Conservation (phyloP, 2,329 filamentous ascomycete species). For the Calonectria montana region DNA sequence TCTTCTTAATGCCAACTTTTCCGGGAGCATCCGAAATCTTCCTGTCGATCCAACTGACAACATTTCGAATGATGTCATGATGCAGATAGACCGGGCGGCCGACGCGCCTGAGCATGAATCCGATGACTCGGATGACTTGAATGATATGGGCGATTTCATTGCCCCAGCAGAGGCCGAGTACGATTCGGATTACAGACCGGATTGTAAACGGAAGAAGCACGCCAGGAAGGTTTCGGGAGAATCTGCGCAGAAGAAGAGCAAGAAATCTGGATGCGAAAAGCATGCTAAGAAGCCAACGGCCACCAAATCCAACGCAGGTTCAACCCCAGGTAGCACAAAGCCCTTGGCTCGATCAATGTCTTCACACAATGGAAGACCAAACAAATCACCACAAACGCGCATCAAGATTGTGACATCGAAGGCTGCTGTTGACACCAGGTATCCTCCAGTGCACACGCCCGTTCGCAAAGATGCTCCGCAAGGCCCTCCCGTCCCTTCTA, state of each 20-base stretch:
- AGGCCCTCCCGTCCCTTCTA: background rate
- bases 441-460: background rate
- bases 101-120: background rate
- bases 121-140: background rate
- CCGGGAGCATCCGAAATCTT: background rate
- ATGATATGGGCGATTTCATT: background rate
- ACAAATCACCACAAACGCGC: background rate
- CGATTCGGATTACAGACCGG: slow-evolving; percentile 31
- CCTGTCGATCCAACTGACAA: background rate
- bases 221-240: slow-evolving; percentile 1
- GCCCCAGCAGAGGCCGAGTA: slow-evolving; percentile 28
- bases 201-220: slow-evolving; percentile 16
- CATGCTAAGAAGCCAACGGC: background rate
- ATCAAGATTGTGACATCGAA: background rate
- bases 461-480: background rate
- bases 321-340: background rate
- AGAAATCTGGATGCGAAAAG: background rate
- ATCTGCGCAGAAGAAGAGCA: slow-evolving; percentile 20
- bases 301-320: background rate
- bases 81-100: background rate
- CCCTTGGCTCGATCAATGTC: background rate
- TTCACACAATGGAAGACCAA: background rate
- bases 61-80: background rate
- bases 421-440: background rate
- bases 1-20: slow-evolving; percentile 19